Conservation (phyloP, 352 stramenopile genomes). For the Globisporangium radiosum region DNA sequence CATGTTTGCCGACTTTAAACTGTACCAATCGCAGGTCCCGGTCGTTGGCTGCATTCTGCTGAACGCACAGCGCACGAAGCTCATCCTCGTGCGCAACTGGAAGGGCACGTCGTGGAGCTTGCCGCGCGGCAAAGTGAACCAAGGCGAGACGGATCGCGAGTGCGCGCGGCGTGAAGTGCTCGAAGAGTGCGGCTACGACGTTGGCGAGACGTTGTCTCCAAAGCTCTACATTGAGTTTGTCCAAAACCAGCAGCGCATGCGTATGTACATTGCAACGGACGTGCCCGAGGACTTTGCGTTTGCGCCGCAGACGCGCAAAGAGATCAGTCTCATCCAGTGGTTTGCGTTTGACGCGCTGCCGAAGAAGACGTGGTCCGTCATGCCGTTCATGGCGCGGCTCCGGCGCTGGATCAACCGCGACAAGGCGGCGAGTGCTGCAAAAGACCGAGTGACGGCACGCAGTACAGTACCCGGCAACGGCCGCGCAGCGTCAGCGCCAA, state of each 20-base stretch:
- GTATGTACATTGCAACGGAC: slow-evolving; percentile 88
- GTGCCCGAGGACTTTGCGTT: slow-evolving; percentile 92
- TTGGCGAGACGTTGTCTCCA: slow-evolving; percentile 67
- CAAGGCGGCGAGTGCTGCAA: slow-evolving; percentile 27
- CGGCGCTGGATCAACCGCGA: slow-evolving; percentile 86
- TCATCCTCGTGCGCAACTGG: slow-evolving; percentile 90
- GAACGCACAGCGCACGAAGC: slow-evolving; percentile 77
- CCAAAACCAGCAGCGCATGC: slow-evolving; percentile 85
- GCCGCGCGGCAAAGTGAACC: slow-evolving; percentile 91
- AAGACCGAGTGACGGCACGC: slow-evolving; percentile 31
- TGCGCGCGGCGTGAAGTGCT: slow-evolving; percentile 88
- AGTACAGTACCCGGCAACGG: slow-evolving; percentile 37
- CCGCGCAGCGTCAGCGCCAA: slow-evolving; percentile 64
- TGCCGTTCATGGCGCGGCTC: slow-evolving; percentile 90
- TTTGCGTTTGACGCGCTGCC: slow-evolving; percentile 87
- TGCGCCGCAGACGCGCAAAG: slow-evolving; percentile 91
- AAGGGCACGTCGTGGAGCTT: slow-evolving; percentile 91
- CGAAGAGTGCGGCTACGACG: slow-evolving; percentile 90
- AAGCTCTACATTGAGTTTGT: slow-evolving; percentile 83
- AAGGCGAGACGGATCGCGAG: slow-evolving; percentile 84
- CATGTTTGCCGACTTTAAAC: slow-evolving; percentile 92
- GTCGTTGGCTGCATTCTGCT: slow-evolving; percentile 93
- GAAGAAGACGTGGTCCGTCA: slow-evolving; percentile 91
- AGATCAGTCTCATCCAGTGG: slow-evolving; percentile 92
- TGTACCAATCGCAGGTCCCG: slow-evolving; percentile 92